phyloP scores from a whole-genome alignment of 306 rosid species.

The Prunus dulcis region DNA sequence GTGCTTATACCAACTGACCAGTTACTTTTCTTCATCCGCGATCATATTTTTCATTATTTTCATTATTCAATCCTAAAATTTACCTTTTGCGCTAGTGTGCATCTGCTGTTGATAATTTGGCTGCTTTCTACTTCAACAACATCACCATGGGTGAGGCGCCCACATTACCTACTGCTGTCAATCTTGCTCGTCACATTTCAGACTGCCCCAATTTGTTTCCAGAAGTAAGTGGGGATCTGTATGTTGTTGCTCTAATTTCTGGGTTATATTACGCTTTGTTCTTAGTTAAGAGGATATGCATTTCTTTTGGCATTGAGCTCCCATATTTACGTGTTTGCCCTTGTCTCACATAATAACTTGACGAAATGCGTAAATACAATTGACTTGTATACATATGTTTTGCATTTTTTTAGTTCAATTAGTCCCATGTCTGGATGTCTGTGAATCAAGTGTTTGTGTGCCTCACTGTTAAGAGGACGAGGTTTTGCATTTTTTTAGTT shows the following conservation, averaged over 20 bases:
- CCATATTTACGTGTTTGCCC: neutral
- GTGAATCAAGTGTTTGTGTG: neutral
- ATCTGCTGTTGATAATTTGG: conserved; percentile 93
- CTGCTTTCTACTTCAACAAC: conserved; percentile 92
- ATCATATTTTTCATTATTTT: neutral
- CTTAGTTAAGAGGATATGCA: neutral
- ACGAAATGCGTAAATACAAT: neutral
- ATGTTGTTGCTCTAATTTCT: neutral
- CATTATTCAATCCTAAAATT: conserved; percentile 13
- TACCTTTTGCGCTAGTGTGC: conserved; percentile 75
- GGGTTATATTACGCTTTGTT: neutral
- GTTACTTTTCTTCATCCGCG: neutral
- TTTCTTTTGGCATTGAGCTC: neutral
- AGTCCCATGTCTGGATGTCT: neutral
- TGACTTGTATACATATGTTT: neutral
- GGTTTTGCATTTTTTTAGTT: neutral
- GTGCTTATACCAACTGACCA: neutral
- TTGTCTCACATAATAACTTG: neutral
- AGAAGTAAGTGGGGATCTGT: conserved; percentile 49
- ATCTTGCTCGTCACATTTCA: conserved; percentile 77
- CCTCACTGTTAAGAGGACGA: neutral
- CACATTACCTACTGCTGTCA: conserved; percentile 68
- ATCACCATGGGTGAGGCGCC: conserved; percentile 94
- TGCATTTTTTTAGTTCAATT: neutral
- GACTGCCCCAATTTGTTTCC: conserved; percentile 96